Conservation (phyloP, 129 eudicot genomes). For the Cynara cardunculus region DNA sequence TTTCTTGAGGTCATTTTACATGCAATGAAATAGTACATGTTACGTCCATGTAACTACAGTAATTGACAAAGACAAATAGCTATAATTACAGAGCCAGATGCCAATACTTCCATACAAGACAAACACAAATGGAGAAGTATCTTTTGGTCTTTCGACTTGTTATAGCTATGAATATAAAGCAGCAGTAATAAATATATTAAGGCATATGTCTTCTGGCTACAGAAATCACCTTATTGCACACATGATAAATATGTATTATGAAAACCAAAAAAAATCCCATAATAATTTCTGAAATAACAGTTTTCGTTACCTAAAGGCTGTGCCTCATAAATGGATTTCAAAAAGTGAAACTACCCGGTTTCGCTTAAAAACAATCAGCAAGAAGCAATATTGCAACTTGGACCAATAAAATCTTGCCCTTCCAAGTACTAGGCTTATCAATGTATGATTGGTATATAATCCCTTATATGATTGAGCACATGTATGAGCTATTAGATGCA, state of each 20-base stretch:
- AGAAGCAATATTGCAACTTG: not conserved
- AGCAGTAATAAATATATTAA: not conserved
- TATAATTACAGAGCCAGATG: not conserved
- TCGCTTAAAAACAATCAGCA: not conserved
- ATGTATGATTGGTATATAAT: not conserved
- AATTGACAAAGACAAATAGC: not conserved
- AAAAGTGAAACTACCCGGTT: not conserved
- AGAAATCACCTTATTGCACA: not conserved
- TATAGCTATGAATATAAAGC: not conserved
- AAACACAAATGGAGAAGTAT: not conserved
- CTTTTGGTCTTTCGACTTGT: not conserved
- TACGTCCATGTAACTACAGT: not conserved
- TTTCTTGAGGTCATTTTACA: not conserved
- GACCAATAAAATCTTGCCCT: not conserved
- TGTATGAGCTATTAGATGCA: not conserved
- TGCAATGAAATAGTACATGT: not conserved
- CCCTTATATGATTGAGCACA: not conserved
- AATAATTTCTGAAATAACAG: not conserved
- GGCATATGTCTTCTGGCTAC: not conserved
- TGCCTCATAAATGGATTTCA: not conserved
- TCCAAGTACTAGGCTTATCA: not conserved
- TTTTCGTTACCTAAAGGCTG: not conserved
- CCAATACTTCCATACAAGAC: not conserved
- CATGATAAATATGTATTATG: not conserved
- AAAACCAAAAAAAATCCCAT: not conserved